Evolutionary conservation across 2,329 filamentous ascomycete species (phyloP).

Genomic region (Verticillium nonalfalfae): DNA sequence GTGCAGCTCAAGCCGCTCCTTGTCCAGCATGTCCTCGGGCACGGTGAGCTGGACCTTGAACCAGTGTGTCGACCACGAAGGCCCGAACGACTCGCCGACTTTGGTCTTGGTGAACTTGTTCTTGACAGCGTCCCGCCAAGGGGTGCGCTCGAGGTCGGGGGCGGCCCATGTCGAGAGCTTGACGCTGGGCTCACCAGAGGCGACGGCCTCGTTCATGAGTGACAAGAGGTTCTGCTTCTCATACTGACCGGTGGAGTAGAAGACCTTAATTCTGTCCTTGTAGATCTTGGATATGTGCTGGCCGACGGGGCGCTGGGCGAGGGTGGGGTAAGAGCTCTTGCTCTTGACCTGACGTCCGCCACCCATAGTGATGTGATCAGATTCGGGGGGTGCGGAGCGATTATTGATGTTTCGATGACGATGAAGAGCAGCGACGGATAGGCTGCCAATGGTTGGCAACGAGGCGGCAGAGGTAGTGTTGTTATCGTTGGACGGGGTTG

Average conservation of each 20-base stretch:
- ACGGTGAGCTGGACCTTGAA: conserved; percentile 79
- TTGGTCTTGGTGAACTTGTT: conserved; percentile 69
- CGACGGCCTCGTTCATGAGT: conserved; percentile 65
- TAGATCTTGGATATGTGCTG: conserved; percentile 84
- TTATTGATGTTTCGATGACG: conserved; percentile 18
- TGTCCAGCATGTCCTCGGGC: conserved; percentile 63
- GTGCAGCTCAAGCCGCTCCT: conserved; percentile 85
- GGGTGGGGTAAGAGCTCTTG: conserved; percentile 44
- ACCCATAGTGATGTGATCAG: conserved; percentile 35
- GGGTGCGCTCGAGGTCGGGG: conserved; percentile 70
- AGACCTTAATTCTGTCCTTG: conserved; percentile 73
- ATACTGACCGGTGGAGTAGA: conserved; percentile 76
- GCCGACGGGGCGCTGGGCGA: conserved; percentile 52
- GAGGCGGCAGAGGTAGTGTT: background rate
- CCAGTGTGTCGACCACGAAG: conserved; percentile 98
- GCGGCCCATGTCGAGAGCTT: conserved; percentile 84
- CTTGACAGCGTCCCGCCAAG: conserved; percentile 75
- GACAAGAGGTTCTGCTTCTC: conserved; percentile 66
- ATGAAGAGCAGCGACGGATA: background rate
- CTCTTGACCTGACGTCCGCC: conserved; percentile 39
- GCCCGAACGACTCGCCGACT: conserved; percentile 77
- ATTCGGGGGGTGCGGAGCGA: conserved; percentile 24
- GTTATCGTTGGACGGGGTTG: background rate
- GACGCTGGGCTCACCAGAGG: conserved; percentile 66
- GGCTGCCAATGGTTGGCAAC: background rate